These are phyloP conservation scores for Coemansia nantahalensis DNA, from an alignment of 192 early-diverging fungal species.

Conservation along the genomic window DNA sequence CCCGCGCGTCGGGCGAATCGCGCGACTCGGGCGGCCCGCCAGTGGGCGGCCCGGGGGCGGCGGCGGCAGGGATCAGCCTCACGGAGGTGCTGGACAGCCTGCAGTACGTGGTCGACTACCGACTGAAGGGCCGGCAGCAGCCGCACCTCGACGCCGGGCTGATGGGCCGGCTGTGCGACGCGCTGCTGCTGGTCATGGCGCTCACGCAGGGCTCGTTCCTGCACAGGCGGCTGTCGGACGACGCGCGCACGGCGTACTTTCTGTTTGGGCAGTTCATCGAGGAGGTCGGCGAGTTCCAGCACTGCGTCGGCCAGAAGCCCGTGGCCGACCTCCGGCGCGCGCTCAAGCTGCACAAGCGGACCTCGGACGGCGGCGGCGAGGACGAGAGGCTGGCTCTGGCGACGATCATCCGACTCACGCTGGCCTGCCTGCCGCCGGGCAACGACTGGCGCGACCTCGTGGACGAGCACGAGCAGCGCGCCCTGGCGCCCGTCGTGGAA, in stretches of 20 bases:
- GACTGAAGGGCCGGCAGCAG: slow-evolving; percentile 82
- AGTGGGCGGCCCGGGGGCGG: not conserved
- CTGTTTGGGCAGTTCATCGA: slow-evolving; percentile 95
- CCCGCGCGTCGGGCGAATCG: too few species aligned
- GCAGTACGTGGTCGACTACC: slow-evolving; percentile 93
- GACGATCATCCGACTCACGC: slow-evolving; percentile 76
- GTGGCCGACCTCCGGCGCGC: slow-evolving; percentile 75
- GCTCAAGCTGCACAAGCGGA: slow-evolving; percentile 65
- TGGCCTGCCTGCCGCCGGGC: slow-evolving; percentile 73
- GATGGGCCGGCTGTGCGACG: slow-evolving; percentile 86
- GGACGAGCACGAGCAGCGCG: slow-evolving; percentile 71
- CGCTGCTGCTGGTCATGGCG: slow-evolving; percentile 77
- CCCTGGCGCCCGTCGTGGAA: slow-evolving; percentile 69
- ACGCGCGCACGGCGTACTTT: slow-evolving; percentile 82
- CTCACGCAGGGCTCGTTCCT: slow-evolving; percentile 63
- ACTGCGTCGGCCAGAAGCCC: slow-evolving; percentile 72
- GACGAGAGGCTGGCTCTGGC: slow-evolving; percentile 75
- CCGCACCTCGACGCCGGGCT: slow-evolving; percentile 73
- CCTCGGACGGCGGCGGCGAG: slow-evolving; percentile 63
- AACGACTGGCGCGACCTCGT: slow-evolving; percentile 90
- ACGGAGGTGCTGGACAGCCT: slow-evolving; percentile 82
- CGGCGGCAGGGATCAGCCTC: slow-evolving; percentile 26
- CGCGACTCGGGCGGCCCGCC: not conserved
- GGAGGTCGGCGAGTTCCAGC: slow-evolving; percentile 90
- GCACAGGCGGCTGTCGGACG: slow-evolving; percentile 60